Evolutionary conservation across 1,284 basidiomycete genomes (phyloP), one percentile per base, ranked within the genome.

Genomic region (Ganoderma resinaceum): DNA sequence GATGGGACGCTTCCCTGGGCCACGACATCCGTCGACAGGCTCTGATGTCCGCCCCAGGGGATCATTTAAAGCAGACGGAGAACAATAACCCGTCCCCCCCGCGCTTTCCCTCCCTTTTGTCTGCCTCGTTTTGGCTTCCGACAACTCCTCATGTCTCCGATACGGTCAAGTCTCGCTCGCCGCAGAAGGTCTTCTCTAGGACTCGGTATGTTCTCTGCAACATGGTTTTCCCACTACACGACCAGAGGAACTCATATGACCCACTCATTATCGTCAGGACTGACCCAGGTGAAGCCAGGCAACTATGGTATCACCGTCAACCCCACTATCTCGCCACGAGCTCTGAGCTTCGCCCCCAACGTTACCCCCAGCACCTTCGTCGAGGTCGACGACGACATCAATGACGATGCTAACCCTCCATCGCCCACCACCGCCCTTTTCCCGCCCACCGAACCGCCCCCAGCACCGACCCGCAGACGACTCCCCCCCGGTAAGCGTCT

Each of bases 271-370:
- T 59, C 18, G 14, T 5, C 78, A 79, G 82, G 80, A n/a, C 75
- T 87, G 68, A 81, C 74, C 52, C 75, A 75, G 38, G 84, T 86
- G 61, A 89, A 86, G 72, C 79, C 89, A 16, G 89, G 89, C 31
- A 83, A 85, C 70, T 90, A 90, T 72, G 87, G 86, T 40, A 82
- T 85, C 70, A 59, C 37, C 37, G n/a, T 59, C 35, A 74, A 75
- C 61, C 65, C 75, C 37, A 79, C 81, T 1, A 77, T 82, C 5
- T 81, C 84, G 0, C 81, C 84, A 16, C 84, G 86, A 31, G 84
- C 84, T 12, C 86, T 92, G 46, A 90, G 89, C 2, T 92, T 92
- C 68, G 90, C 90, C 0, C 90, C 91, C 55, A 92, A 92, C 72
- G 84, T 92, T 7, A 92, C 91, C 0, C 91, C 91, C 0, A 83